Evolutionary conservation across 129 eudicot genomes (phyloP).

Genomic region (Helianthus annuus): HanXRQr2.0-SUNRISE NC_035449.2:151943241-151943740

Average conservation of each 20-base stretch:
- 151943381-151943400: slow-evolving; percentile 96
- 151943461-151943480: slow-evolving; percentile 89
- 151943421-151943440: slow-evolving; percentile 90
- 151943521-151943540: slow-evolving; percentile 73
- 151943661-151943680: slow-evolving; percentile 59
- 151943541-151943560: neutral
- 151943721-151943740: slow-evolving; percentile 63
- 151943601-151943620: slow-evolving; percentile 76
- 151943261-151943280: slow-evolving; percentile 84
- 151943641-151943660: slow-evolving; percentile 59
- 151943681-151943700: slow-evolving; percentile 64
- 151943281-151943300: slow-evolving; percentile 89
- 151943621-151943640: slow-evolving; percentile 61
- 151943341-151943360: slow-evolving; percentile 92
- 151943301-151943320: slow-evolving; percentile 90
- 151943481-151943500: slow-evolving; percentile 78
- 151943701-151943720: slow-evolving; percentile 68
- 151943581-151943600: neutral
- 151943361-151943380: slow-evolving; percentile 99
- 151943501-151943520: slow-evolving; percentile 65
- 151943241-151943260: slow-evolving; percentile 95
- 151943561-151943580: neutral
- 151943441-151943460: slow-evolving; percentile 91
- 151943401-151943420: slow-evolving; percentile 85
- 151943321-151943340: slow-evolving; percentile 61